Conservation (phyloP, 345 rosid species). For the Pistacia integerrima region DNA sequence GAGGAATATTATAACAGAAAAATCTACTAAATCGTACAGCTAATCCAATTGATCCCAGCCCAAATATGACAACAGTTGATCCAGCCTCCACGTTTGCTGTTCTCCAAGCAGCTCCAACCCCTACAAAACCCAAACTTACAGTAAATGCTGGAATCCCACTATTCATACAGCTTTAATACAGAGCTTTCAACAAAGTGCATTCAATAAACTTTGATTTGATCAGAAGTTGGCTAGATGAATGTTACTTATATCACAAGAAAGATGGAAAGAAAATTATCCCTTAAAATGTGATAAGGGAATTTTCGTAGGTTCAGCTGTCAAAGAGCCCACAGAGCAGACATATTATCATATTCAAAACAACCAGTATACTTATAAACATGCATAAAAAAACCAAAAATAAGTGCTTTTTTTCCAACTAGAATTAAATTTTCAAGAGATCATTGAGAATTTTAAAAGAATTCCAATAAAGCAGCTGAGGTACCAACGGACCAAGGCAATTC, state of each 20-base stretch:
- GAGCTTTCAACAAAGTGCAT: neutral
- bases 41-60: slow-evolving; percentile 84
- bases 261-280: neutral
- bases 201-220: neutral
- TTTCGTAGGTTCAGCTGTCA: neutral
- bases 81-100: slow-evolving; percentile 81
- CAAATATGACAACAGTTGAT: slow-evolving; percentile 84
- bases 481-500: neutral
- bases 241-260: neutral
- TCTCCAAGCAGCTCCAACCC: slow-evolving; percentile 90
- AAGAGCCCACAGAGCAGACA: neutral
- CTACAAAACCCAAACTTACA: slow-evolving; percentile 28
- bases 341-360: no score
- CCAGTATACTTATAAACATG: no score
- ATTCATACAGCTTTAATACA: neutral
- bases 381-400: no score
- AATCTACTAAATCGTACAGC: slow-evolving; percentile 52
- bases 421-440: no score
- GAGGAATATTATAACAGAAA: neutral
- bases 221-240: neutral
- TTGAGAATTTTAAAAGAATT: neutral
- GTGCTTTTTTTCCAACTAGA: no score
- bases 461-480: neutral
- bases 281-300: neutral
- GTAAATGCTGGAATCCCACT: neutral